These are phyloP conservation scores for Trichoderma endophyticum DNA, from an alignment of 2,329 filamentous ascomycete genomes.

Conservation along the genomic window DNA sequence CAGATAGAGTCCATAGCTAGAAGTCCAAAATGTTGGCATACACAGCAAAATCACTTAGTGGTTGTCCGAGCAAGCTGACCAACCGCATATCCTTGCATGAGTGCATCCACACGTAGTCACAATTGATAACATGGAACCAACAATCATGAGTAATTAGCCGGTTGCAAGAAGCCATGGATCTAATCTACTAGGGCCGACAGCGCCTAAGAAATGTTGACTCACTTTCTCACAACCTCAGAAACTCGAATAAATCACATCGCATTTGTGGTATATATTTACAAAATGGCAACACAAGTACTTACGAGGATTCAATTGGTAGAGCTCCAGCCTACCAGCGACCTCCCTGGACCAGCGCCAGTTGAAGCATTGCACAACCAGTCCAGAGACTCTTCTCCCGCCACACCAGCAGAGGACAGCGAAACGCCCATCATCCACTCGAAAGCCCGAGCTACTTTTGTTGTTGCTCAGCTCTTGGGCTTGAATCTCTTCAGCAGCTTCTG, in stretches of 20 bases:
- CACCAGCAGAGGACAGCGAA: neutral
- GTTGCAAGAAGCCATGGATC: neutral
- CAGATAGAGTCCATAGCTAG: neutral
- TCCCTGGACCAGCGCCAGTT: neutral
- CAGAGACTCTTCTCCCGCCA: neutral
- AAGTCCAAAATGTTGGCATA: neutral
- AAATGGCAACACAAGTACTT: slow-evolving; percentile 1
- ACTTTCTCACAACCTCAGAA: neutral
- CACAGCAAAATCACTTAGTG: neutral
- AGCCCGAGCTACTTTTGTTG: neutral
- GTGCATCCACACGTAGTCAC: neutral
- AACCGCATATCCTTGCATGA: neutral
- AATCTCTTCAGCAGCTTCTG: slow-evolving; percentile 13
- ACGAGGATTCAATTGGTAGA: neutral
- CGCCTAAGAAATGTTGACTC: neutral
- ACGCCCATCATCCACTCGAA: neutral
- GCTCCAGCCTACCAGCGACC: neutral
- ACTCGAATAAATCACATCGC: neutral
- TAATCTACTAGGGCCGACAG: neutral
- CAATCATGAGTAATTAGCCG: neutral
- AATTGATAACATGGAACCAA: neutral
- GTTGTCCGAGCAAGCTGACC: neutral
- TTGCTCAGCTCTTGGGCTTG: slow-evolving; percentile 12
- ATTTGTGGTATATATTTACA: neutral
- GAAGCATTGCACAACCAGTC: neutral